Evolutionary conservation across 768 basidiomycete species (phyloP), one percentile per base, ranked within the genome.

Genomic region (Lentinula aciculospora): DNA sequence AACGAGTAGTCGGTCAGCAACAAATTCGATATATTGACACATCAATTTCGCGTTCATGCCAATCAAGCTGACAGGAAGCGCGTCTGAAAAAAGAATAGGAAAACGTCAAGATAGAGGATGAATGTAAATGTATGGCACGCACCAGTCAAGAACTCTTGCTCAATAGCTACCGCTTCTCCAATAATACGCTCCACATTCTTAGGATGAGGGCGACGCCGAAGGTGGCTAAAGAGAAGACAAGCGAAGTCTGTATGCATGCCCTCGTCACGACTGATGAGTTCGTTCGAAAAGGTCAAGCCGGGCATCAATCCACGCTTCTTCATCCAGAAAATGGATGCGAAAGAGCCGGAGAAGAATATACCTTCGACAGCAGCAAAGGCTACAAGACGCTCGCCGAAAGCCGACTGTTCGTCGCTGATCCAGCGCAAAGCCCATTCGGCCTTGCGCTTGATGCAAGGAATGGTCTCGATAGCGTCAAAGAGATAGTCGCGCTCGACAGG

Each of bases 211-310:
- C 88, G 78, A 57, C 82, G 76, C 59, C 76, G 73, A 40, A 90
- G 75, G 66, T 89, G 88, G 59, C 80, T 80, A 72, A 89, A 88
- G 55, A 89, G 76, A 9, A 89, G 69, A 67, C 88, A 89, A 7
- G 87, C 88, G 60, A 89, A 88, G 70, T 89, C 88, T 68, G 88
- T 89, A 68, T 90, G 88, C 71, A 90, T 82, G 55, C 88, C 88
- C 69, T 90, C 88, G 58, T 90, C 85, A 32, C 85, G 76, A 44
- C 79, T 81, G 71, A 87, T 87, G 65, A 86, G 76, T 70, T 87
- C 85, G 74, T 87, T 87, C 36, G 83, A 85, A 69, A 85, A 86
- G n/a, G 85, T 83, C 45, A 87, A 71, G 27, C 85, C 85, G 31
- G 84, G 84, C 84, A 86, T 86, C 55, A 85, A 75, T n/a, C 84